phyloP scores from a whole-genome alignment of 2,329 filamentous ascomycete genomes.

The Exophiala calicioides region DNA sequence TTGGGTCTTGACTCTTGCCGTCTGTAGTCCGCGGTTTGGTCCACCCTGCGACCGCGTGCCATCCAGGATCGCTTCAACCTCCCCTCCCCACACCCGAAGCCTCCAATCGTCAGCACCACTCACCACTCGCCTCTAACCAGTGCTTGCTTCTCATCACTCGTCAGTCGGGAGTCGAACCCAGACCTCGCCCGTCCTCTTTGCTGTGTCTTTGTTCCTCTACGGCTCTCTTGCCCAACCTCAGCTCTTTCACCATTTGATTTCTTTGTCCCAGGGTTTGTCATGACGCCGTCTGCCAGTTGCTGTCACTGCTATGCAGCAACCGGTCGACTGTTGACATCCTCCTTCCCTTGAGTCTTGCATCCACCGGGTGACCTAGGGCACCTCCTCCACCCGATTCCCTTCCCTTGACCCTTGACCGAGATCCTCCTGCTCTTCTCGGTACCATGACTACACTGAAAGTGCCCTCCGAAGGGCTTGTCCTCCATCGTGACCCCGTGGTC shows the following conservation, averaged over 20 bases:
- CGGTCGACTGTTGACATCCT: slow-evolving; percentile 8
- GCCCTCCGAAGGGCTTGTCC: slow-evolving; percentile 21
- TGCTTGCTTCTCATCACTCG: slow-evolving; percentile 21
- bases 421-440: slow-evolving; percentile 1
- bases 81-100: slow-evolving; percentile 18
- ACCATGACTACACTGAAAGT: slow-evolving; percentile 27
- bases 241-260: slow-evolving; percentile 13
- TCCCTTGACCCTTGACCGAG: slow-evolving; percentile 1
- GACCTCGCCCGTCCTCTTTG: slow-evolving; percentile 13
- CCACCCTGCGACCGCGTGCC: slow-evolving; percentile 27
- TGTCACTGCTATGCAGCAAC: slow-evolving; percentile 27
- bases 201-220: slow-evolving; percentile 13
- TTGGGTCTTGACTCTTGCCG: not conserved
- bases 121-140: slow-evolving; percentile 2
- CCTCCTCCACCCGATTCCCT: slow-evolving; percentile 5
- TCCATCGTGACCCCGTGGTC: slow-evolving; percentile 10
- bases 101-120: slow-evolving; percentile 28
- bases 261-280: slow-evolving; percentile 18
- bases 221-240: slow-evolving; percentile 10
- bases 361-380: slow-evolving; percentile 10
- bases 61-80: slow-evolving; percentile 22
- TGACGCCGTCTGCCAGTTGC: slow-evolving; percentile 19
- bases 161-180: slow-evolving; percentile 13
- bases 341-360: slow-evolving; percentile 15
- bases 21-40: slow-evolving; percentile 14